Conservation (phyloP, 2,329 filamentous ascomycete species). For the Fusarium chlamydosporum region DNA sequence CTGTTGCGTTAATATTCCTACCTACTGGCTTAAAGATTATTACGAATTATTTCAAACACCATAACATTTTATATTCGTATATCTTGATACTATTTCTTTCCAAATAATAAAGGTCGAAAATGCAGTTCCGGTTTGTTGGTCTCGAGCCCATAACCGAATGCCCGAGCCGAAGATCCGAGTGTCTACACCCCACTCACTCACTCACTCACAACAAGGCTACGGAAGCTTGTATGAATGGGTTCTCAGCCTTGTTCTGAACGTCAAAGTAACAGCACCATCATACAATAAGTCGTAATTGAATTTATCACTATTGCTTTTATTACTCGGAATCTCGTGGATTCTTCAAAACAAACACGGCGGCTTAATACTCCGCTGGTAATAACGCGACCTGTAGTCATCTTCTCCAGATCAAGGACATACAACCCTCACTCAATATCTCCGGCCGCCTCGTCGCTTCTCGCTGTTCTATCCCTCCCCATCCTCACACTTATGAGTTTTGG, state of each 20-base stretch:
- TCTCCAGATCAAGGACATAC: conserved; percentile 9
- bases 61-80: too few species aligned
- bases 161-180: neutral
- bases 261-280: neutral
- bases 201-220: neutral
- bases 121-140: too few species aligned
- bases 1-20: too few species aligned
- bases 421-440: neutral
- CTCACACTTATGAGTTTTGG: conserved; percentile 32
- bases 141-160: neutral
- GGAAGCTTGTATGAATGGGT: neutral
- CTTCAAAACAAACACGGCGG: conserved; percentile 16
- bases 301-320: conserved; percentile 30
- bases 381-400: conserved; percentile 6
- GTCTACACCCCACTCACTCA: neutral
- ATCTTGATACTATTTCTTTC: too few species aligned
- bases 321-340: conserved; percentile 8
- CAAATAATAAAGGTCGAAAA: too few species aligned
- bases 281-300: neutral
- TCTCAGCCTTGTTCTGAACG: neutral
- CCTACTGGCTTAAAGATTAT: too few species aligned
- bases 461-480: neutral
- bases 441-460: neutral
- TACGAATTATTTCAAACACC: too few species aligned
- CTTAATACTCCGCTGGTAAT: conserved; percentile 14